These are phyloP conservation scores for Russula griseocarnosa DNA, from an alignment of 768 basidiomycete species.

Conservation along the genomic window DNA sequence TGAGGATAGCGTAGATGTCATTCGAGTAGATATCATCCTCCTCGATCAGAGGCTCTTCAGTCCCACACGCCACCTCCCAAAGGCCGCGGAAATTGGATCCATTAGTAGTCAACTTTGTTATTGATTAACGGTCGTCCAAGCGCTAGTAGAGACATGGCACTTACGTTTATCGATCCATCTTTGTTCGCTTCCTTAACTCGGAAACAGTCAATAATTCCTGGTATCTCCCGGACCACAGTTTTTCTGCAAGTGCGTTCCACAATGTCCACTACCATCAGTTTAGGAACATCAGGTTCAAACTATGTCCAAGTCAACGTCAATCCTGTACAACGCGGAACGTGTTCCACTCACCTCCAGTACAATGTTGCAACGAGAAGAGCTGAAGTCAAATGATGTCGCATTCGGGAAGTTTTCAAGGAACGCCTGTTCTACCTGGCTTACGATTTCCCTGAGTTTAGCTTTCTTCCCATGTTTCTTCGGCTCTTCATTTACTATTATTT, in stretches of 20 bases:
- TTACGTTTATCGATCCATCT: slow-evolving; percentile 51
- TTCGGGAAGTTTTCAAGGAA: slow-evolving; percentile 60
- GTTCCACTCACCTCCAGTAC: slow-evolving; percentile 66
- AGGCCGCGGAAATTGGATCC: slow-evolving; percentile 90
- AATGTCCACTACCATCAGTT: slow-evolving; percentile 89
- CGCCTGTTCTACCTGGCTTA: slow-evolving; percentile 43
- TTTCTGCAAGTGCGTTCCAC: slow-evolving; percentile 82
- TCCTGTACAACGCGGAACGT: not conserved
- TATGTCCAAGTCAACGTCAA: slow-evolving; percentile 34
- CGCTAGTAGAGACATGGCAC: slow-evolving; percentile 12
- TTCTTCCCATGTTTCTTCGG: slow-evolving; percentile 34
- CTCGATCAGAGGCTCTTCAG: slow-evolving; percentile 53
- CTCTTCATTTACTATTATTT: slow-evolving; percentile 36
- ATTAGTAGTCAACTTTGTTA: slow-evolving; percentile 69
- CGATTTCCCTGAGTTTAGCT: slow-evolving; percentile 39
- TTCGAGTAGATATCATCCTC: slow-evolving; percentile 86
- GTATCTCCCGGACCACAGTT: slow-evolving; percentile 85
- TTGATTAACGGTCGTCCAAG: not conserved
- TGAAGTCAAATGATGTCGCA: slow-evolving; percentile 72
- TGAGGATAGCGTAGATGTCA: slow-evolving; percentile 87
- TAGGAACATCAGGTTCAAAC: slow-evolving; percentile 87
- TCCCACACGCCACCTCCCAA: slow-evolving; percentile 63
- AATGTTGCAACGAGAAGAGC: slow-evolving; percentile 63
- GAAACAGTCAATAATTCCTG: slow-evolving; percentile 85
- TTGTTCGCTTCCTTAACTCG: slow-evolving; percentile 58